These are phyloP conservation scores for Leccinum huronense DNA, from an alignment of 1,284 basidiomycete species.

Conservation along the genomic window DNA sequence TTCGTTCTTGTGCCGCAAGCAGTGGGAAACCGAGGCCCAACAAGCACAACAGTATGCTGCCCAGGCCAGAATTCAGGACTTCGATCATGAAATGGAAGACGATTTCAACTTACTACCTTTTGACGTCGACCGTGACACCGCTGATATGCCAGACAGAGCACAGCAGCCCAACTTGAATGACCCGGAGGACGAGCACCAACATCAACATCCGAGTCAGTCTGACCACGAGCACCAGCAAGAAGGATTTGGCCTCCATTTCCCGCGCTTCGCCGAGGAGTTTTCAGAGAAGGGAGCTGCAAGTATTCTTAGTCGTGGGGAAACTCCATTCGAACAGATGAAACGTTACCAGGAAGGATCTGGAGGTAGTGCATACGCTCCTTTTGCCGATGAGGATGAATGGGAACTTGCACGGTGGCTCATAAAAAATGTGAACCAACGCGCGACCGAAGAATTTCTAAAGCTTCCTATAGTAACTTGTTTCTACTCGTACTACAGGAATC, in stretches of 20 bases:
- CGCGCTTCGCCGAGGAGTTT: neutral
- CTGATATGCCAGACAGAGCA: neutral
- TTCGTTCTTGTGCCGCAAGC: neutral
- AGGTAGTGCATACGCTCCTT: constrained; percentile 1
- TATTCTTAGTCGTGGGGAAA: neutral
- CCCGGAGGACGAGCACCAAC: neutral
- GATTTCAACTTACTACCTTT: too few relatives aligned
- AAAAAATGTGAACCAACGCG: too few relatives aligned
- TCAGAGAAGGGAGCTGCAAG: neutral
- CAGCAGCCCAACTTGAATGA: neutral
- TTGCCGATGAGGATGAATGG: constrained; percentile 11
- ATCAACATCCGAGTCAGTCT: too few relatives aligned
- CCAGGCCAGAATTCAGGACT: too few relatives aligned
- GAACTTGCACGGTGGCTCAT: constrained; percentile 12
- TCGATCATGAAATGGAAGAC: too few relatives aligned
- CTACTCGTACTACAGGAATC: neutral
- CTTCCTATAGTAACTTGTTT: constrained; percentile 14
- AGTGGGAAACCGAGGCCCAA: neutral
- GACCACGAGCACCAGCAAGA: neutral
- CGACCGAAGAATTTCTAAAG: constrained; percentile 11
- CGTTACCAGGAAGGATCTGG: neutral
- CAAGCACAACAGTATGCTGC: too few relatives aligned
- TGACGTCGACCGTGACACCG: neutral
- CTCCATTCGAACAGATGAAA: neutral
- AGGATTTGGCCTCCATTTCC: neutral